These are phyloP conservation scores for Saccharomycopsis sp. DNA, from an alignment of 805 yeast genomes.

Conservation along the genomic window DNA sequence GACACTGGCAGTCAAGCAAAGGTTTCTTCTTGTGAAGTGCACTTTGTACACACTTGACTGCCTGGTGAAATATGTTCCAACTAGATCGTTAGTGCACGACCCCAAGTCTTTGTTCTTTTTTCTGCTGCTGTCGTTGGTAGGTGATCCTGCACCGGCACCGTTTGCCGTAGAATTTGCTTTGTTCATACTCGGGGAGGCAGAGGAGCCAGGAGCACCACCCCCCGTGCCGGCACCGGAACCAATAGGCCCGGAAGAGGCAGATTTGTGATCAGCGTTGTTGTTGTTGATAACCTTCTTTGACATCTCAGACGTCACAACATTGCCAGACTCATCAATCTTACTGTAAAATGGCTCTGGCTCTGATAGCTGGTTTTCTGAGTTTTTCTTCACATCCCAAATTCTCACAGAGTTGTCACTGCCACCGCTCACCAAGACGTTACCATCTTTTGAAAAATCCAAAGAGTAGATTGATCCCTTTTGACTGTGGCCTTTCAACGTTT, in stretches of 20 bases:
- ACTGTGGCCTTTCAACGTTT: constrained; percentile 94
- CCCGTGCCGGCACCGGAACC: constrained; percentile 19
- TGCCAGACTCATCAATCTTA: constrained; percentile 20
- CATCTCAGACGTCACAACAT: constrained; percentile 17
- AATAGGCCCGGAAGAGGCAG: constrained; percentile 19
- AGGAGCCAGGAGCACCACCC: constrained; percentile 26
- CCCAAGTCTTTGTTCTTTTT: constrained; percentile 45
- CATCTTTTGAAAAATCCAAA: constrained; percentile 75
- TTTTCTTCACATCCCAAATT: constrained; percentile 90
- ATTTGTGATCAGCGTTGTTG: too few species aligned
- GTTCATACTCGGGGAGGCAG: constrained; percentile 25
- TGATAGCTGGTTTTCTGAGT: constrained; percentile 70
- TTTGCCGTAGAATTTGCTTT: constrained; percentile 18
- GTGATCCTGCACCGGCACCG: constrained; percentile 30
- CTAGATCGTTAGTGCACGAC: constrained; percentile 73
- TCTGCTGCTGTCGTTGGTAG: constrained; percentile 28
- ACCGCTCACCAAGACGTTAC: constrained; percentile 80
- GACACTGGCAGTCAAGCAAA: constrained; percentile 48
- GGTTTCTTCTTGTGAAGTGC: constrained; percentile 81
- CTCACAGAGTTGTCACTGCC: constrained; percentile 90
- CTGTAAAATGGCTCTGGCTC: constrained; percentile 60
- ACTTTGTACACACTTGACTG: constrained; percentile 91
- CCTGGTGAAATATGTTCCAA: constrained; percentile 90
- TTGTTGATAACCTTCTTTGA: background rate
- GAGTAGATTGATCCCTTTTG: constrained; percentile 69